These are phyloP conservation scores for Besnoitia besnoiti DNA, from an alignment of 169 alveolate genomes.

Conservation along the genomic window DNA sequence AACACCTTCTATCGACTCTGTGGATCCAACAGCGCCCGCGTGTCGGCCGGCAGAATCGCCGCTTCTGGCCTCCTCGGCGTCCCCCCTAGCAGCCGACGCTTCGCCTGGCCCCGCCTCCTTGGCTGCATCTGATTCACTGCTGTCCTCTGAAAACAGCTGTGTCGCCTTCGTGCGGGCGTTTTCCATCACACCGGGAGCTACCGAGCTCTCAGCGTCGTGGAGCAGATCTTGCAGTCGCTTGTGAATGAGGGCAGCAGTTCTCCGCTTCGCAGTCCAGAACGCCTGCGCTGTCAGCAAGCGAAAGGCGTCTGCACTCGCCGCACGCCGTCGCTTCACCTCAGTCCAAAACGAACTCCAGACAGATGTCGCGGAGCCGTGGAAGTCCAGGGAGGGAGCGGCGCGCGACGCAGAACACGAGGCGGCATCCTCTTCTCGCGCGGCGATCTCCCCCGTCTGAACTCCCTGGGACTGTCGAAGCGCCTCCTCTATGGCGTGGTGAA, in stretches of 20 bases:
- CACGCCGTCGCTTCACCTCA: background rate
- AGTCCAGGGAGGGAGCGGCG: background rate
- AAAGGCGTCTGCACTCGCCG: slow-evolving; percentile 1
- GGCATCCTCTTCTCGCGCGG: background rate
- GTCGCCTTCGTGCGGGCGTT: background rate
- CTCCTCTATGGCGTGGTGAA: background rate
- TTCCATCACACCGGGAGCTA: background rate
- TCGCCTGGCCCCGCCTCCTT: background rate
- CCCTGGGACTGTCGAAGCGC: background rate
- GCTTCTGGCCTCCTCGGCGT: background rate
- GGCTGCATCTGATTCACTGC: background rate
- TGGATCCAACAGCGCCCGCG: no score
- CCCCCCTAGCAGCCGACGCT: no score
- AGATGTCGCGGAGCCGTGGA: background rate
- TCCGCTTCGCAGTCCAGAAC: background rate
- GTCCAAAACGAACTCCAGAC: background rate
- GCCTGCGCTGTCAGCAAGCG: background rate
- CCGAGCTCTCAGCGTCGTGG: background rate
- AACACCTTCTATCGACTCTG: no score
- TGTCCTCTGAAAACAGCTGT: background rate
- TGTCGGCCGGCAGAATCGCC: no score
- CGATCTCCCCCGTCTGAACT: background rate
- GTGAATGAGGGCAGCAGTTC: background rate
- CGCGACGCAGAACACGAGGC: background rate
- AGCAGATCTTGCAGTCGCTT: background rate